Evolutionary conservation across 805 yeast genomes (phyloP).

Genomic region (Starmerella bombi): DNA sequence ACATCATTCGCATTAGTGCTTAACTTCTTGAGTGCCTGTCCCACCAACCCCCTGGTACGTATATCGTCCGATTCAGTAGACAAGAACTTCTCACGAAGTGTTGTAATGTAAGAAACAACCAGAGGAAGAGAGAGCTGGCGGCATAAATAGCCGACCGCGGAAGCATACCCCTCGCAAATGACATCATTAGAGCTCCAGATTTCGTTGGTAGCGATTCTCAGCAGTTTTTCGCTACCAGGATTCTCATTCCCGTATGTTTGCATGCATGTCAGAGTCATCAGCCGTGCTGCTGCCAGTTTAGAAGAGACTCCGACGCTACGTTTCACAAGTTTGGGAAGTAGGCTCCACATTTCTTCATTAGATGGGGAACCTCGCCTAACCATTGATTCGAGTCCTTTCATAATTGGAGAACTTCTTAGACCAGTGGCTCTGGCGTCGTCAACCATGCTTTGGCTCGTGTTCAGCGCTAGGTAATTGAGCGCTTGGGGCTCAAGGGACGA

Average conservation of each 20-base stretch:
- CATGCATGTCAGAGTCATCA: constrained; percentile 50
- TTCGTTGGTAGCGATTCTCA: constrained; percentile 46
- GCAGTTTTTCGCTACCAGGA: constrained; percentile 40
- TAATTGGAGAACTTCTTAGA: constrained; percentile 71
- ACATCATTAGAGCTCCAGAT: constrained; percentile 59
- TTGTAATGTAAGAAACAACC: constrained; percentile 41
- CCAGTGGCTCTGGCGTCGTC: constrained; percentile 66
- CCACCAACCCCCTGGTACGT: constrained; percentile 29
- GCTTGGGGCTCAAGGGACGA: constrained; percentile 87
- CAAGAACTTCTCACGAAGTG: constrained; percentile 45
- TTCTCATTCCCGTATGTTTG: constrained; percentile 35
- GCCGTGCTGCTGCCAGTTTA: constrained; percentile 68
- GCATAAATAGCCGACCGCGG: constrained; percentile 65
- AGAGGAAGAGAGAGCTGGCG: constrained; percentile 44
- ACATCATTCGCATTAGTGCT: constrained; percentile 50
- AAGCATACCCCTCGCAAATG: constrained; percentile 61
- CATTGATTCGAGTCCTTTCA: constrained; percentile 69
- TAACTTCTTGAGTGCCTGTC: constrained; percentile 35
- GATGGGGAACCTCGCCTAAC: constrained; percentile 38
- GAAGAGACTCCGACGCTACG: constrained; percentile 81
- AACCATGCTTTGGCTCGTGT: constrained; percentile 41
- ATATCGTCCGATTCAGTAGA: constrained; percentile 8
- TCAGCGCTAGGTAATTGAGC: constrained; percentile 68
- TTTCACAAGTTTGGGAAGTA: constrained; percentile 43
- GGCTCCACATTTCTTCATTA: constrained; percentile 8